Base-by-base conservation (phyloP, 768 basidiomycete species). In the Termitomyces sp. region DNA sequence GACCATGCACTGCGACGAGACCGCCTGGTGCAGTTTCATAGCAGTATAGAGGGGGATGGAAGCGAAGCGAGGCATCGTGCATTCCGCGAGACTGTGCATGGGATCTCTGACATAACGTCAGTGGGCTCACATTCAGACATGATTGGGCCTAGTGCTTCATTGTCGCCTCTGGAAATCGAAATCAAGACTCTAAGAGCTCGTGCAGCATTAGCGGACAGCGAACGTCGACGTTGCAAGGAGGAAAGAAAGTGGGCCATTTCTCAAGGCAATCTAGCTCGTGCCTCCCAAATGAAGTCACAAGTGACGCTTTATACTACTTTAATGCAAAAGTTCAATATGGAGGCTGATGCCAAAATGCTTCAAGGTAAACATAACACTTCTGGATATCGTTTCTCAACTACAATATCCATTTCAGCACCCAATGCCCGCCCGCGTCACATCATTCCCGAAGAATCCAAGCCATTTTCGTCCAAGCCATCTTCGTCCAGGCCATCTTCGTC, bases 211-310 rank as follows among this genome's bases (percentile, higher is more conserved):
- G 91, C 91, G 26, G 91, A 91, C 62, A 90, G 84, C 58, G 90
- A 94, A 70, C 81, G 88, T 19, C 79, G 91, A 41, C 78, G 89
- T 54, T 89, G 84, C 73, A 89, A 85, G 73, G 91, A 94, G 70
- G 91, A 94, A 70, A 79, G 83, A 61, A 90, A 91, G 67, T 94
- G 91, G 91, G 91, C 91, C 0, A 67, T 86, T 40, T 87, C 87
- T 19, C 84, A 87, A 66, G 89, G 89, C 0, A 91, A 94, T 66
- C 58, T 73, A 44, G 84, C 88, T 9, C 81, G 89, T 46, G 90
- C 90, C 31, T 74, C 78, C 28, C 85, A 94, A 73, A 83, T 92
- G 77, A 84, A 84, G 64, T 91, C 88, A 85, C 87, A 91, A 68
- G 87, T 91, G 57, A 87, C 87, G 73, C 80, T 85, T 19, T 92